Evolutionary conservation across 2,329 filamentous ascomycete genomes (phyloP).

Genomic region (Fusarium chaquense): DNA sequence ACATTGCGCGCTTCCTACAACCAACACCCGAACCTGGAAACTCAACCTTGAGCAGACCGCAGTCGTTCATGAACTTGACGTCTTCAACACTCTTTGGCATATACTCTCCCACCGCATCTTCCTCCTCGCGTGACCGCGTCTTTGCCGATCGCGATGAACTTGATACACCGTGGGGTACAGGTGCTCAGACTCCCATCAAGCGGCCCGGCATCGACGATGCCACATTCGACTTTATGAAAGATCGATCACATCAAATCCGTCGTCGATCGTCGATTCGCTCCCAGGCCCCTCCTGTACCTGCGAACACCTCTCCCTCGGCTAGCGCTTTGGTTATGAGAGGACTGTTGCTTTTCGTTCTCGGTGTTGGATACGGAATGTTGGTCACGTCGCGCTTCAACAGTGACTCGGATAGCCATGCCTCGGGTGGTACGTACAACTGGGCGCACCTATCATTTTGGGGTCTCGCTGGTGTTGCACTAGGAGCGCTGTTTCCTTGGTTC

Average conservation of each 20-base stretch:
- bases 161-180: conserved; percentile 82
- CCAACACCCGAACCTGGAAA: conserved; percentile 53
- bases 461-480: conserved; percentile 78
- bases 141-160: conserved; percentile 63
- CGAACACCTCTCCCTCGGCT: conserved; percentile 46
- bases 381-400: conserved; percentile 81
- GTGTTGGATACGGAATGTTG: conserved; percentile 84
- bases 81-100: conserved; percentile 92
- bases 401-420: conserved; percentile 68
- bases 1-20: conserved; percentile 53
- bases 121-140: conserved; percentile 63
- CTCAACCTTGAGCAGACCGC: conserved; percentile 71
- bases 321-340: conserved; percentile 69
- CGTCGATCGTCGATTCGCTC: conserved; percentile 54
- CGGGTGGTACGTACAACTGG: conserved; percentile 70
- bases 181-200: conserved; percentile 74
- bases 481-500: conserved; percentile 84
- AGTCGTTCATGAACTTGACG: conserved; percentile 87
- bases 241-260: conserved; percentile 52
- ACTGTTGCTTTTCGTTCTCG: conserved; percentile 79
- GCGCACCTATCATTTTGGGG: conserved; percentile 86
- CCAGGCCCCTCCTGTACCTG: conserved; percentile 41
- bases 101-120: conserved; percentile 77
- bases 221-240: conserved; percentile 59
- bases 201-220: conserved; percentile 59